Evolutionary conservation across 352 stramenopile species (phyloP).

Genomic region (Phytophthora sp.): DNA sequence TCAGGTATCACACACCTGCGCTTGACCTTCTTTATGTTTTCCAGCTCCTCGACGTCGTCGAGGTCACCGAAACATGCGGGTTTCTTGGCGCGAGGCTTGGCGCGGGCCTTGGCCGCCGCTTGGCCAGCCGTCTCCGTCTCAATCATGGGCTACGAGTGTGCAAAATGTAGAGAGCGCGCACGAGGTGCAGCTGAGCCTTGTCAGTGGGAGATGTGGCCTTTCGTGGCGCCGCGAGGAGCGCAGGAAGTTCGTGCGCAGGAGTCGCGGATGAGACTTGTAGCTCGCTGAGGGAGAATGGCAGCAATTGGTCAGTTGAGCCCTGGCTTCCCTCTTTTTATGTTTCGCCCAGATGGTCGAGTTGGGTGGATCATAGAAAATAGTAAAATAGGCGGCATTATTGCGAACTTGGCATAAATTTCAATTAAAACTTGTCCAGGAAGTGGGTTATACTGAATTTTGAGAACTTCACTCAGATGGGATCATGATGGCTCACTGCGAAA

Average conservation of each 20-base stretch:
- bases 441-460: neutral
- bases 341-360: slow-evolving; percentile 1
- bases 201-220: neutral
- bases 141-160: slow-evolving; percentile 7
- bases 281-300: slow-evolving; percentile 33
- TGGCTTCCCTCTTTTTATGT: slow-evolving; percentile 23
- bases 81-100: slow-evolving; percentile 36
- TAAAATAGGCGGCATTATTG: neutral
- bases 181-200: neutral
- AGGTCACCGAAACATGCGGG: slow-evolving; percentile 15
- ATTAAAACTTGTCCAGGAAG: too few species aligned
- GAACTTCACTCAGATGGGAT: neutral
- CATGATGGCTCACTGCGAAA: neutral
- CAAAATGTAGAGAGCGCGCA: neutral
- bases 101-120: slow-evolving; percentile 11
- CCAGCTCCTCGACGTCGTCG: slow-evolving; percentile 18
- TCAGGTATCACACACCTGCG: slow-evolving; percentile 30
- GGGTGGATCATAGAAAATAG: neutral
- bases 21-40: slow-evolving; percentile 49
- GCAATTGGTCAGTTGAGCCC: slow-evolving; percentile 24
- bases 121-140: slow-evolving; percentile 14
- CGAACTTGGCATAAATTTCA: too few species aligned
- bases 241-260: slow-evolving; percentile 17
- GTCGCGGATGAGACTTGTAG: slow-evolving; percentile 19
- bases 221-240: slow-evolving; percentile 7